Conservation (phyloP, 805 yeast species). For the Grigorovia transvaalensis region DNA sequence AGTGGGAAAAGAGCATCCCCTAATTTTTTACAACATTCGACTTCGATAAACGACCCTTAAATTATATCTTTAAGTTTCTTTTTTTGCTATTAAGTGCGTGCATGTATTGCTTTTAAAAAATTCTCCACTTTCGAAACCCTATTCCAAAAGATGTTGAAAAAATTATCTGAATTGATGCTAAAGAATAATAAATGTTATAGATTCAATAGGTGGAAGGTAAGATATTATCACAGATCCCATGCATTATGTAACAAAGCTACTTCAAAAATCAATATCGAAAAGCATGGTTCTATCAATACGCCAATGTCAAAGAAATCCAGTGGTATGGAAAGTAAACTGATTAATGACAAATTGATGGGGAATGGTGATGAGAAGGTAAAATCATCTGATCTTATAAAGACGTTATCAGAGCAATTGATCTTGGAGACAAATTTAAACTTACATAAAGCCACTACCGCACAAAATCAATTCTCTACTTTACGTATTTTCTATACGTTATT, state of each 20-base stretch:
- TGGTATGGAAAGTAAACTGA: background rate
- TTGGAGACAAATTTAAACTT: constrained; percentile 16
- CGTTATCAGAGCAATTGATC: constrained; percentile 23
- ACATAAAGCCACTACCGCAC: constrained; percentile 22
- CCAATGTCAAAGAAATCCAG: background rate
- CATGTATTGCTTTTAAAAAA: background rate
- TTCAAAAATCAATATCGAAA: background rate
- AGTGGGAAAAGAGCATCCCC: background rate
- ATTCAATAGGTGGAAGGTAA: background rate
- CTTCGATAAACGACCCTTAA: no score
- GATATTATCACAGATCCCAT: background rate
- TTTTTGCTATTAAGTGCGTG: background rate
- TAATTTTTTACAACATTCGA: background rate
- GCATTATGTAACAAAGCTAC: background rate
- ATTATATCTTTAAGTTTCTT: no score
- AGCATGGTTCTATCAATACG: background rate
- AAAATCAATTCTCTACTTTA: constrained; percentile 24
- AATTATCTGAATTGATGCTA: background rate
- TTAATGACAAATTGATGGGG: background rate
- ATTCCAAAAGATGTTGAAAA: background rate
- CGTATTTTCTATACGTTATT: constrained; percentile 8
- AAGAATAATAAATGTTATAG: background rate
- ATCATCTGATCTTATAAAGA: constrained; percentile 13
- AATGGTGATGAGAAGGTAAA: background rate
- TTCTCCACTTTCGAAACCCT: background rate